Evolutionary conservation across 2,329 filamentous ascomycete species (phyloP), one percentile per base, ranked within the genome.

Genomic region (Colletotrichum tabaci): DNA sequence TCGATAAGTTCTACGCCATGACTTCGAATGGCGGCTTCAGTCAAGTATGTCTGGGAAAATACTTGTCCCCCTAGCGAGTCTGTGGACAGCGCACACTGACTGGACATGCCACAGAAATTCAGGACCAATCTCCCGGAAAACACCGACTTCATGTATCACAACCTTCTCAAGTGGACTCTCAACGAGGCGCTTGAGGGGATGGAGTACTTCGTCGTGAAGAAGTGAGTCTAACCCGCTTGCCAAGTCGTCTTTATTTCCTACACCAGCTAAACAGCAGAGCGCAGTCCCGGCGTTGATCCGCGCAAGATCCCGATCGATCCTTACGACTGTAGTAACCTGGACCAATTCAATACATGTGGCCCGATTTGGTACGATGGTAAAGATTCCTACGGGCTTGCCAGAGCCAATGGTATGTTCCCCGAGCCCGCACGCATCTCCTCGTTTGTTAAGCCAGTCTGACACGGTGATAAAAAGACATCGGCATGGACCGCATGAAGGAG

Each of bases 311-410:
- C 66, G 9, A 68, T 68, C 18, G 52, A 15, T 16, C 42, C 44
- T 1, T 68, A 65, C 2, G 66, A 68, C n/a, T 65, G 66, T 18
- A 30, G 42, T 4, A 65, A 30, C 1, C 18, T 68, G 9, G 61
- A 57, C n/a, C 35, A 21, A 4, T 21, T 23, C 21, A 47, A 42
- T 9, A 65, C 61, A 9, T 65, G 66, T 26, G 66, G 66, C n/a
- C 66, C 66, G 12, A 56, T 68, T 16, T 65, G 66, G 66, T 64
- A 68, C 23, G 66, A 68, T 16, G 66, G 66, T 3, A 68, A 46
- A 35, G 66, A 68, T 4, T 49, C 66, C 4, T 68, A 68, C 23
- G 66, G 61, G 10, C 66, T 68, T 15, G 50, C 61, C 7, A 56
- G 61, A n/a, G 61, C 66, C 47, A 23, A 50, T 15, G 61, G 66